A percentile compares a stretch with the other conserved stretches of the same genome.
These are phyloP conservation scores for Austropuccinia psidii DNA, from an alignment of 1,284 basidiomycete genomes.

Conservation along the genomic window DNA sequence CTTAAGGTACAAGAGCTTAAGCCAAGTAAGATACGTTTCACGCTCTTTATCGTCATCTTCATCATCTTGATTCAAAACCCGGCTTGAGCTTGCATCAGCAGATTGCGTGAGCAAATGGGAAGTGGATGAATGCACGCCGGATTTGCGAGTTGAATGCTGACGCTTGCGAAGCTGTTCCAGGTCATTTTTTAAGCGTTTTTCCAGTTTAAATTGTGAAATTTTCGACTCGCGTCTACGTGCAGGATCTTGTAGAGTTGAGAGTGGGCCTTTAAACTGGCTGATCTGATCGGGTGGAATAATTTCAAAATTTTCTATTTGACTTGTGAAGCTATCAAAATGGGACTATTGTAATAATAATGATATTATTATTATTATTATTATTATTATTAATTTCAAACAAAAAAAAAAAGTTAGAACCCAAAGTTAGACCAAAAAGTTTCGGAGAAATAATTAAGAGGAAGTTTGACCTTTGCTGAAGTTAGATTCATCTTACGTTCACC, in stretches of 20 bases:
- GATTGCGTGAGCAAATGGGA: not conserved
- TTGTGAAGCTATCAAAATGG: conserved; percentile 57
- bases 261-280: conserved; percentile 57
- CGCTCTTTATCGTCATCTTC: conserved; percentile 61
- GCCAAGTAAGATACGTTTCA: conserved; percentile 60
- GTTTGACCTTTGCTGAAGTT: conserved; percentile 57
- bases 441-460: not conserved
- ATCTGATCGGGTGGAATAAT: conserved; percentile 51
- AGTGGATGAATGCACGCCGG: not conserved
- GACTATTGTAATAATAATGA: conserved; percentile 55
- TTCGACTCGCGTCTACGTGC: conserved; percentile 68
- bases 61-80: conserved; percentile 53
- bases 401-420: not conserved
- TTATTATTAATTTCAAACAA: too few species aligned
- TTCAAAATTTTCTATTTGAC: conserved; percentile 59
- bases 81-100: not conserved
- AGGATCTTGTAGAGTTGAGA: conserved; percentile 56
- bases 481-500: conserved; percentile 59
- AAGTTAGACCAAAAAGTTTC: not conserved
- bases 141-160: not conserved
- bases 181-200: conserved; percentile 65
- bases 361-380: too few species aligned
- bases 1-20: conserved; percentile 66
- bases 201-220: conserved; percentile 74
- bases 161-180: conserved; percentile 52